A percentile compares a stretch with the other conserved stretches of the same genome.
These are phyloP conservation scores for Metschnikowia lunata DNA, from an alignment of 805 yeast species.

Conservation along the genomic window DNA sequence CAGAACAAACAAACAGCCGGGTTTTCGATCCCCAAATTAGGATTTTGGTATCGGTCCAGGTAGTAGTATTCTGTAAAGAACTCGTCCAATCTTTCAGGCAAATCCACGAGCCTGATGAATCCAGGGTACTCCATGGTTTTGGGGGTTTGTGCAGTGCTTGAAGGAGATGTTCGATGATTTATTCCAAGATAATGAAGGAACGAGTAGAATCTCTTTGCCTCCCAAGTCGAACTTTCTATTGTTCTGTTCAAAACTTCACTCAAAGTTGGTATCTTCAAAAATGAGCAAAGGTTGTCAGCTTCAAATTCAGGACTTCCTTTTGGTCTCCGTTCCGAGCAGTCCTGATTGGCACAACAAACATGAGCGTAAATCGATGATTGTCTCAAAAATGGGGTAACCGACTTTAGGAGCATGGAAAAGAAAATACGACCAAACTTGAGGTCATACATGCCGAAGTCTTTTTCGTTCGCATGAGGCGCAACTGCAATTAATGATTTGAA, in stretches of 20 bases:
- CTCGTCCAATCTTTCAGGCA: slow-evolving; percentile 64
- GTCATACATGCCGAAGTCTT: no score
- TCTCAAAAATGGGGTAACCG: slow-evolving; percentile 62
- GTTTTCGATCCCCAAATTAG: slow-evolving; percentile 45
- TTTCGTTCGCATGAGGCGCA: no score
- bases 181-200: slow-evolving; percentile 18
- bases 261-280: slow-evolving; percentile 46
- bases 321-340: slow-evolving; percentile 4
- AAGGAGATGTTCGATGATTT: neutral
- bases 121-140: slow-evolving; percentile 59
- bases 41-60: slow-evolving; percentile 38
- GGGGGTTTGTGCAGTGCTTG: slow-evolving; percentile 13
- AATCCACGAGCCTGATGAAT: slow-evolving; percentile 49
- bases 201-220: slow-evolving; percentile 19
- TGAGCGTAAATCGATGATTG: slow-evolving; percentile 53
- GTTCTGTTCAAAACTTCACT: slow-evolving; percentile 16
- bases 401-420: slow-evolving; percentile 51
- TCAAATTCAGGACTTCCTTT: slow-evolving; percentile 36
- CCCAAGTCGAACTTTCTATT: slow-evolving; percentile 18
- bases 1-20: slow-evolving; percentile 88
- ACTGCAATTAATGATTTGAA: slow-evolving; percentile 20
- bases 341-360: slow-evolving; percentile 48
- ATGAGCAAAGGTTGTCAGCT: slow-evolving; percentile 48
- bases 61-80: slow-evolving; percentile 61
- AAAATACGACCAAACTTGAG: slow-evolving; percentile 35